Evolutionary conservation across 169 alveolate genomes (phyloP), one percentile per base, ranked within the genome.

Genomic region (Plasmodium billcollinsi): DNA sequence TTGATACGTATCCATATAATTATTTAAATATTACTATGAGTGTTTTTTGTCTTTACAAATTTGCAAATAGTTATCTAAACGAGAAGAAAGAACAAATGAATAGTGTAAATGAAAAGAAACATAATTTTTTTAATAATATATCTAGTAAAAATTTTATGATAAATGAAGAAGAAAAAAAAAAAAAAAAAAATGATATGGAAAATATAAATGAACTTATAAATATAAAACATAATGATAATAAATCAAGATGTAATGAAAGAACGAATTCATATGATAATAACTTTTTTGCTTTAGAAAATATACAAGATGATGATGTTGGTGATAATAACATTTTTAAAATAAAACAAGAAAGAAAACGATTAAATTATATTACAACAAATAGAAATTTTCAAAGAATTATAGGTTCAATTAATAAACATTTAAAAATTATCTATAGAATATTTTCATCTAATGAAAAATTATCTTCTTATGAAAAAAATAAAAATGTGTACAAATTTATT

Each of bases 1-100:
- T 83, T 49, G 91, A 83, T 63, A 83, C 91, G 0, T 67, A 83
- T 58, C 91, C 91, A 2, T 83, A 69, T 83, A 83, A 45, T 18
- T 83, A 83, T 50, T 83, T 83, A 69, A 83, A 83, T 49, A 18
- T 83, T 18, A 83, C 91, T 5, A 83, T 83, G 91, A 83, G 91
- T 43, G 91, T 83, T 15, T 83, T 83, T 56, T 83, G 74, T 24
- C 49, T 83, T 29, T 67, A 83, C n/a, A 83, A 83, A 33, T 39
- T 83, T 47, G 71, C 91, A 0, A 69, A 54, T 15, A 49, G 61
- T n/a, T 83, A 69, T 24, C n/a, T 83, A 45, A 67, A 83, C 43
- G 91, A 78, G 11, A 78, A 71, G 52, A 50, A 63, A 43, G 43
- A 45, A 72, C 69, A 73, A 63, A 18, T 50, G 18, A 50, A 21